Evolutionary conservation across 1,139 yeast genomes (phyloP), one percentile per base, ranked within the genome.

Genomic region (Saccharomycopsis hybrid): DNA sequence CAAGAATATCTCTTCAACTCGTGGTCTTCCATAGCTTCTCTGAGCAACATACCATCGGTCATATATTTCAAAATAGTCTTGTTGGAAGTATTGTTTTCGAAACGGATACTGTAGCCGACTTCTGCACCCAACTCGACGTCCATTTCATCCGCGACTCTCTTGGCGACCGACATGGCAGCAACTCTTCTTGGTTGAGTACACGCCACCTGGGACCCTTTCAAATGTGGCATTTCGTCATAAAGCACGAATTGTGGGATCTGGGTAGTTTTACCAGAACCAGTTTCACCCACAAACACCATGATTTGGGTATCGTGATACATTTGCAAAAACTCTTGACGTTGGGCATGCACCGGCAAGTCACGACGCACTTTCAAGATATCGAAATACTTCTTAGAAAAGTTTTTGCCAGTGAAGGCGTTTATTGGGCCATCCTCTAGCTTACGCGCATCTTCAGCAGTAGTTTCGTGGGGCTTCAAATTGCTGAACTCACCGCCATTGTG

Each of bases 161-260:
- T 82, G 25, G 97, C 97, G 46, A 90, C 97, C 53, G 96, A 86
- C 92, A 89, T 89, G 29, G 97, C 97, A 2, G 97, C 97, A 56
- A 90, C 97, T 69, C 97, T 79, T 68, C 97, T 80, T 24, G 97
- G 97, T 70, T 90, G 97, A 0, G 97, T 90, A 80, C 97, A 90
- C 1, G 96, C 97, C 47, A 90, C 87, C 64, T 83, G 88, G 37
- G 79, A 80, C 2, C 94, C 92, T 46, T 72, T 70, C 52, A 85
- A 69, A 56, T 86, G 95, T 32, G 95, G 95, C 67, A 94, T 79
- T 59, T 89, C 97, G 64, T 92, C 97, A 58, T 82, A 89, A 44
- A 90, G 73, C 32, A 92, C 97, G 70, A 89, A 90, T 67, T 90
- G 97, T 2, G 97, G 97, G 55, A 90, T 89, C 68, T 90, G 97